Conservation (phyloP, 2,329 filamentous ascomycete genomes). For the Sporothrix luriei region DNA sequence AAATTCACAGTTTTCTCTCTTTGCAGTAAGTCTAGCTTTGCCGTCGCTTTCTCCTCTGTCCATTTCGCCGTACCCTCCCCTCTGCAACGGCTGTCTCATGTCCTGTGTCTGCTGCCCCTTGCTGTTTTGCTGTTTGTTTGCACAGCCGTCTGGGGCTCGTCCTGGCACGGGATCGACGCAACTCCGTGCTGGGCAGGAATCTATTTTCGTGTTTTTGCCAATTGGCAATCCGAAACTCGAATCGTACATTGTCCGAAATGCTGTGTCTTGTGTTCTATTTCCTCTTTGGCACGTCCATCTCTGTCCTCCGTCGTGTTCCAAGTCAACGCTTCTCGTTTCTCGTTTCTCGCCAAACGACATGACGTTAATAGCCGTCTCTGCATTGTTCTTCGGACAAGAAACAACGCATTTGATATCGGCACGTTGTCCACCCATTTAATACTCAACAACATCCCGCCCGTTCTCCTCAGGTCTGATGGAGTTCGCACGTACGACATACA, state of each 20-base stretch:
- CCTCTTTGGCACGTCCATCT: not conserved
- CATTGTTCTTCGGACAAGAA: not conserved
- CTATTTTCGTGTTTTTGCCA: not conserved
- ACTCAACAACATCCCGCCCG: too few relatives aligned
- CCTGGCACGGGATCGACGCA: slow-evolving; percentile 23
- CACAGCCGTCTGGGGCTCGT: slow-evolving; percentile 16
- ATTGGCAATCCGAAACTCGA: not conserved
- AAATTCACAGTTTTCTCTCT: too few relatives aligned
- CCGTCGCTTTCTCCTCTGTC: not conserved
- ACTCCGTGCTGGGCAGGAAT: slow-evolving; percentile 5
- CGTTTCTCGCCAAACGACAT: not conserved
- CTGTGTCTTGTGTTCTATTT: slow-evolving; percentile 12
- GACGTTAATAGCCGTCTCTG: not conserved
- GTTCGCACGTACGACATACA: not conserved
- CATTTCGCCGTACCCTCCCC: not conserved
- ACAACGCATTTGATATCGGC: not conserved
- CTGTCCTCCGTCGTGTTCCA: not conserved
- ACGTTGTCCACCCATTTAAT: too few relatives aligned
- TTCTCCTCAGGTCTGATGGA: not conserved
- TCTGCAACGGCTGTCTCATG: slow-evolving; percentile 25
- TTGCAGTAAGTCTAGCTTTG: not conserved
- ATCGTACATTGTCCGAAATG: not conserved
- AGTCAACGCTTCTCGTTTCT: not conserved
- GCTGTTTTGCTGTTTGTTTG: not conserved
- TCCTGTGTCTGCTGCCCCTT: slow-evolving; percentile 16